Conservation (phyloP, 2,329 filamentous ascomycete genomes). For the Tolypocladium endophyticum region DNA sequence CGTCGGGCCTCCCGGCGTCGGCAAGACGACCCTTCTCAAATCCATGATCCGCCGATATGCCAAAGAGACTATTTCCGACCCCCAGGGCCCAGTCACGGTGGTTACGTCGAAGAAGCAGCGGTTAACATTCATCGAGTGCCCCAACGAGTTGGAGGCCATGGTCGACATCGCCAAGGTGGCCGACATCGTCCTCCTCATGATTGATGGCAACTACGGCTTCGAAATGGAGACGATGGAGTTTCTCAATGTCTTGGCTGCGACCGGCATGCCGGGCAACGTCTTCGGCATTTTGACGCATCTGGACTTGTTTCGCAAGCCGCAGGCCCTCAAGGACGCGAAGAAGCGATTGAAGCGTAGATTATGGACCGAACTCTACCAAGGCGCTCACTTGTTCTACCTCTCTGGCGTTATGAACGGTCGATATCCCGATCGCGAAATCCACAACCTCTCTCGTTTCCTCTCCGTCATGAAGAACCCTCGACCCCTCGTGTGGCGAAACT, state of each 20-base stretch:
- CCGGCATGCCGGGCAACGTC: conserved; percentile 96
- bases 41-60: conserved; percentile 89
- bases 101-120: conserved; percentile 94
- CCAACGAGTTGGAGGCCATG: conserved; percentile 94
- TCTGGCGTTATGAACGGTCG: conserved; percentile 93
- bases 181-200: conserved; percentile 95
- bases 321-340: conserved; percentile 84
- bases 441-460: conserved; percentile 89
- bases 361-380: conserved; percentile 95
- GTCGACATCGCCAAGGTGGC: conserved; percentile 96
- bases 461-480: conserved; percentile 99
- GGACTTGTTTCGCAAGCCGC: conserved; percentile 89
- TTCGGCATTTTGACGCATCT: conserved; percentile 95
- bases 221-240: conserved; percentile 99
- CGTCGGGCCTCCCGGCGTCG: conserved; percentile 87
- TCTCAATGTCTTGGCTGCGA: conserved; percentile 82
- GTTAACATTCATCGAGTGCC: conserved; percentile 91
- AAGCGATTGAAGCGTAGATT: conserved; percentile 92
- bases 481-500: conserved; percentile 92
- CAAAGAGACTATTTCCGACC: conserved; percentile 85
- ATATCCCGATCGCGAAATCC: conserved; percentile 91
- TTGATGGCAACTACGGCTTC: conserved; percentile 96
- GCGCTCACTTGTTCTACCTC: conserved; percentile 92
- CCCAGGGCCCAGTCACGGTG: conserved; percentile 85
- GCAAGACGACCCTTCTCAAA: conserved; percentile 92